Base-by-base conservation (phyloP, 306 rosid genomes). In the Rosa multiflora region DNA sequence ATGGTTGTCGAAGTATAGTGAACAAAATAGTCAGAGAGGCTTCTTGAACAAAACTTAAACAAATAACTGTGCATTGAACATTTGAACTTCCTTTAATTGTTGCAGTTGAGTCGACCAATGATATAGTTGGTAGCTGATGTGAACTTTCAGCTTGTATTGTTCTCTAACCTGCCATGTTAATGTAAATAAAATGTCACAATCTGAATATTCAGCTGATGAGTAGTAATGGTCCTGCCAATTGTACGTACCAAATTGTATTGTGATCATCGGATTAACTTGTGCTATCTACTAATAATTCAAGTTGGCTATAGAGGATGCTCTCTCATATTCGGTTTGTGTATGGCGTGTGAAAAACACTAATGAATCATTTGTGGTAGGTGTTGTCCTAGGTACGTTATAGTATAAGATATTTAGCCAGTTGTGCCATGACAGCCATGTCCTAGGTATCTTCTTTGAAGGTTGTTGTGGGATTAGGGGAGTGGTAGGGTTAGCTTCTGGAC, bases 161-260 rank as follows among this genome's bases (percentile, higher is more conserved):
- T 37, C 23, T 39, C 21, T 12, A 18, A 18, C 21, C 23, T 37
- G 18, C 15, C 14, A 58, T 20, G 7, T 20, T 11, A 6, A n/a
- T 23, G 1, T 56, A 58, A 42, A 59, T 18, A 70, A 58, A 40
- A 26, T 32, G 64, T 10, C 10, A 44, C 44, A 15, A 6, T 74
- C 43, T 74, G n/a, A 46, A 47, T 62, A 69, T 59, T 69, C 20
- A 29, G 29, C 55, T 76, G 49, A 51, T 76, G 63, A 82, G 21
- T 47, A 52, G 66, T 66, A 5, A 48, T 59, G 48, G 43, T 61
- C 77, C 43, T 26, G 26, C 63, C 59, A 48, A 15, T 23, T 63
- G 74, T 53, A 26, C 29, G 29, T 26, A 66, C 66, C 37, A n/a
- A 37, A 21, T 69, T 69, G 37, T 70, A 43, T 39, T 14, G 44